Evolutionary conservation across 1,139 yeast species (phyloP), one percentile per base, ranked within the genome.

Genomic region (Yamadazyma kanchanaburiensis): DNA sequence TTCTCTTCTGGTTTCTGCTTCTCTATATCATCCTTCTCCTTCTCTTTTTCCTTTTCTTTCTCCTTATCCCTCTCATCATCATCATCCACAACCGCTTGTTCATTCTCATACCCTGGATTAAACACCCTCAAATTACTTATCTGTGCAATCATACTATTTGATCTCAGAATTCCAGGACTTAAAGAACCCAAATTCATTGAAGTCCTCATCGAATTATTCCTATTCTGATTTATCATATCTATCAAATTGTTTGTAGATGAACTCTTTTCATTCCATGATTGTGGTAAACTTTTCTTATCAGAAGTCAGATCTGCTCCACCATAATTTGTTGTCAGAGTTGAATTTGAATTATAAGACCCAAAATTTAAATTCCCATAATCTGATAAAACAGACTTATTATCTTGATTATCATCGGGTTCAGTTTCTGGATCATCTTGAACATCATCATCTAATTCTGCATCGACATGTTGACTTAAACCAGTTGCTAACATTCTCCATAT

Each of bases 401-500:
- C 60, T 12, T 15, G 25, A 17, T 13, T n/a, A 6, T 15, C 21
- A 13, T 31, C 22, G 13, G 15, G 24, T 7, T 27, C 24, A 12
- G 11, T 9, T 7, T 16, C 19, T 7, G 20, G 6, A 16, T 18
- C 3, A 15, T 12, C 8, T 11, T 6, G 14, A 8, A n/a, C 18
- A 4, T 17, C 32, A 15, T 23, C 27, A 12, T 21, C 29, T 22
- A 22, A 21, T 17, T 12, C 16, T 4, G 34, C 35, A 13, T 26
- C 27, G 7, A 26, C 32, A 22, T 74, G 76, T 48, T 77, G 74
- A 10, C 63, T 60, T 3, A 82, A 53, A 10, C 80, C 66, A 12
- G 71, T 74, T 2, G 75, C 74, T 3, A 84, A 55, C n/a, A 80
- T 66, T 34, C 70, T 59, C 94, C 94, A 84, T 0, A 79, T 68